Percentiles rank a stretch among this genome's conserved stretches.
Evolutionary conservation across 129 eudicot species (phyloP).

Genomic region (Lonicera japonica): DNA sequence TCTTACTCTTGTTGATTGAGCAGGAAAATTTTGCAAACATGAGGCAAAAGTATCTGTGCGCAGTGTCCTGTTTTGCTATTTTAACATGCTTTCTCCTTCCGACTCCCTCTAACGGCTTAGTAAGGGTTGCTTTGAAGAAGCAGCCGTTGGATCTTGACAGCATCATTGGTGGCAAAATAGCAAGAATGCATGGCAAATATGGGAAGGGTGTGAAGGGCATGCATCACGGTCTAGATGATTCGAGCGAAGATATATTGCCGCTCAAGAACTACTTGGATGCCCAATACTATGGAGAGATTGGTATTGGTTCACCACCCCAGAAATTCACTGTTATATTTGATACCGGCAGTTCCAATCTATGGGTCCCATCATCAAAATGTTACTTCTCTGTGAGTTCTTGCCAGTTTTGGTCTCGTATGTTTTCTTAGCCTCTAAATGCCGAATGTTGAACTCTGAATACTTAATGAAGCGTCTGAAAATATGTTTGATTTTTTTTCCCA

Average conservation of each 20-base stretch:
- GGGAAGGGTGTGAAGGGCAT: slow-evolving; percentile 13
- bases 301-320: slow-evolving; percentile 60
- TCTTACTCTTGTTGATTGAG: background rate
- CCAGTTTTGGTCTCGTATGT: background rate
- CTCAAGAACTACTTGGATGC: slow-evolving; percentile 52
- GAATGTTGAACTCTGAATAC: too few relatives aligned
- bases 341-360: slow-evolving; percentile 55
- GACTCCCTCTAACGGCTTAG: slow-evolving; percentile 23
- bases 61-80: slow-evolving; percentile 20
- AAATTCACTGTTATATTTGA: slow-evolving; percentile 57
- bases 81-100: slow-evolving; percentile 28
- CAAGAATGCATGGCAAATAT: slow-evolving; percentile 17
- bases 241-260: slow-evolving; percentile 24
- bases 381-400: slow-evolving; percentile 41
- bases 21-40: slow-evolving; percentile 18
- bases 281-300: slow-evolving; percentile 60
- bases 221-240: slow-evolving; percentile 8
- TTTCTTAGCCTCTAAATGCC: too few relatives aligned
- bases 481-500: too few relatives aligned
- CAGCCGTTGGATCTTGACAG: slow-evolving; percentile 21
- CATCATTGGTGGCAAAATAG: slow-evolving; percentile 26
- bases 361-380: slow-evolving; percentile 65
- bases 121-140: slow-evolving; percentile 30
- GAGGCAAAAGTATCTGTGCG: slow-evolving; percentile 17
- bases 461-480: too few relatives aligned